Conservation (phyloP, 192 early-diverging fungal species). For the Gonapodya sp. region DNA sequence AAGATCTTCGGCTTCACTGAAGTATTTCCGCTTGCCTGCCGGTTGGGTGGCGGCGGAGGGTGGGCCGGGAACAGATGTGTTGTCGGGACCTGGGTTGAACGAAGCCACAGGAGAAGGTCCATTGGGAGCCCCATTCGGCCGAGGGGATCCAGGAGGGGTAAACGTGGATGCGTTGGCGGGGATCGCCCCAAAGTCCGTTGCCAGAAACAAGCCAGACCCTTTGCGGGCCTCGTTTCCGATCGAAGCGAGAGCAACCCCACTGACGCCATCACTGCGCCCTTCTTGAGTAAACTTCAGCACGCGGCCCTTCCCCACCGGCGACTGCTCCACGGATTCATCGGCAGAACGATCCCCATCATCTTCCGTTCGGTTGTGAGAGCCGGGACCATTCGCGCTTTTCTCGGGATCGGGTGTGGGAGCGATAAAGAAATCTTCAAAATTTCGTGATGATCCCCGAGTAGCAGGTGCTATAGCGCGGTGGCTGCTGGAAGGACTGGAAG, state of each 20-base stretch:
- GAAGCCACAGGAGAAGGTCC: background rate
- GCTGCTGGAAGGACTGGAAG: too few species aligned
- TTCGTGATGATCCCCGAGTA: too few species aligned
- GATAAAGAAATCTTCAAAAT: too few species aligned
- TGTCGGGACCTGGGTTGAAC: background rate
- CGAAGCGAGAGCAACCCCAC: background rate
- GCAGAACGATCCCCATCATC: background rate
- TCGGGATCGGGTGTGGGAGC: too few species aligned
- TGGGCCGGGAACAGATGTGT: background rate
- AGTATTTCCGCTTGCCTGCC: background rate
- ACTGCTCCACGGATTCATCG: background rate
- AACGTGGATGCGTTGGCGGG: background rate
- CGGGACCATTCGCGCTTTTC: too few species aligned
- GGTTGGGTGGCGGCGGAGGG: background rate
- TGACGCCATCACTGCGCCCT: background rate
- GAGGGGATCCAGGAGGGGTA: background rate
- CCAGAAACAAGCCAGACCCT: too few species aligned
- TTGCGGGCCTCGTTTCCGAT: background rate
- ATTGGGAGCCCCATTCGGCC: background rate
- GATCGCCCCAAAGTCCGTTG: background rate
- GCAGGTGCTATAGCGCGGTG: too few species aligned
- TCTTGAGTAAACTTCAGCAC: background rate
- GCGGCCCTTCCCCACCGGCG: background rate
- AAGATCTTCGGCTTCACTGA: slow-evolving; percentile 2
- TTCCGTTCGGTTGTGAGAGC: too few species aligned